Base-by-base conservation (phyloP, 2,329 filamentous ascomycete genomes). In the Cercospora canescens region DNA sequence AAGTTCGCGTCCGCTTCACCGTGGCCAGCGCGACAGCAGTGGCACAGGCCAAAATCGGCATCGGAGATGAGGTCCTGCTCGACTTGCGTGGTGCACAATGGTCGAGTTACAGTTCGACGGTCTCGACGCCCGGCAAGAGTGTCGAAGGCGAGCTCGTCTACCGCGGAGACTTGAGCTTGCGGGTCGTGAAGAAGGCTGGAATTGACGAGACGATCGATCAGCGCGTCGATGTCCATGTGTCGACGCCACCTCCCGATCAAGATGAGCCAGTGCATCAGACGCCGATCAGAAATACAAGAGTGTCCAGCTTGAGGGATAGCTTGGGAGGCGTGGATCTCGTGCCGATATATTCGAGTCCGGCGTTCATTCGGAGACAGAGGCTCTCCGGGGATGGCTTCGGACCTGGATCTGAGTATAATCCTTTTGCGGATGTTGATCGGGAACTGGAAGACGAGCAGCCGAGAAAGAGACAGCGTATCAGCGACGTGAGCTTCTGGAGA, bases 1-100 rank as follows among this genome's bases (percentile, higher is more conserved):
- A 97, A 79, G 88, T 97, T 24, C 89, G 93, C 64, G 86, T 93
- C 57, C 87, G 89, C 48, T 93, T 97, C 71, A 83, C 85, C 32
- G 91, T 90, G 8, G 81, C 87, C 5, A 88, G 88, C 70, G 94
- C 92, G 16, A 88, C 88, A 72, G 86, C 86, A 18, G 83, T 96
- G 41, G 87, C 89, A 7, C 85, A 86, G 57, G 86, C 86, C 11
- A 87, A 85, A 11, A 80, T 97, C 26, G 89, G 90, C 1, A 94
- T 93, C 70, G 92, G 93, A 16, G 94, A 97, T 78, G 86, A 88
- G 69, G 80, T 97, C 32, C 78, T 86, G 3, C 76, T 98, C 69
- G 84, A 86, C 68, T 81, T 98, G 67, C 84, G 87, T 39, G 91
- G 92, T 2, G 91, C 84, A 5, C 81, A 84, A 64, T 95, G 92